These are phyloP conservation scores for Psilocybe cyanescens DNA, from an alignment of 768 basidiomycete species.

Conservation along the genomic window DNA sequence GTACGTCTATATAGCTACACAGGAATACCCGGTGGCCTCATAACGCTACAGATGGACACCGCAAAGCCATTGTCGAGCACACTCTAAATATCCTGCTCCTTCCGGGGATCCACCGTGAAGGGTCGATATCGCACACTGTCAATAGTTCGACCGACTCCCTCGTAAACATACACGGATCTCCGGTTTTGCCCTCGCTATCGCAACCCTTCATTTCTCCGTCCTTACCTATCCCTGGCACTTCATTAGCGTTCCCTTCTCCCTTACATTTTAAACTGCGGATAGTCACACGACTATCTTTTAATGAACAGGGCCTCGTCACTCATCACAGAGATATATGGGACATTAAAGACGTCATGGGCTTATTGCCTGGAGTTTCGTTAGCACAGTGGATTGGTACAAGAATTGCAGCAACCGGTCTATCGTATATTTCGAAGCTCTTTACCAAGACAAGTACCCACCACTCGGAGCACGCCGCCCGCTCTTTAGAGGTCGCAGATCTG, in stretches of 20 bases:
- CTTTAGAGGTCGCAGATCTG: constrained; percentile 21
- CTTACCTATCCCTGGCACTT: constrained; percentile 62
- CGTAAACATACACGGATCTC: constrained; percentile 33
- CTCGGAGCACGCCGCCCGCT: constrained; percentile 12
- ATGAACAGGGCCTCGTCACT: constrained; percentile 81
- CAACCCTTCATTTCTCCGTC: constrained; percentile 45
- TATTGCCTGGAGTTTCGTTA: constrained; percentile 69
- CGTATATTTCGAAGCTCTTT: constrained; percentile 42
- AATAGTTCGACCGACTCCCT: constrained; percentile 42
- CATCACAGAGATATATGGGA: constrained; percentile 86
- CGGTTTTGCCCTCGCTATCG: constrained; percentile 30
- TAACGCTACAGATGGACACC: constrained; percentile 62
- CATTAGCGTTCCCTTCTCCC: constrained; percentile 63
- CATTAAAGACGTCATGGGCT: constrained; percentile 73
- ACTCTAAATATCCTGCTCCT: constrained; percentile 78
- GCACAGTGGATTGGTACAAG: constrained; percentile 73
- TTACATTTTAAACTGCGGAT: constrained; percentile 76
- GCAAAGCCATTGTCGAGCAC: constrained; percentile 77
- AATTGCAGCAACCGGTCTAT: constrained; percentile 59
- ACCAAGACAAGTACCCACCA: constrained; percentile 18
- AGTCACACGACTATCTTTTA: constrained; percentile 75
- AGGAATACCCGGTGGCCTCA: not conserved
- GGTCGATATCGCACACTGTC: constrained; percentile 33
- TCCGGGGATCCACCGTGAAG: constrained; percentile 67
- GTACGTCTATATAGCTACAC: constrained; percentile 37